Conservation (phyloP, 2,329 filamentous ascomycete genomes). For the Fusarium continuum region DNA sequence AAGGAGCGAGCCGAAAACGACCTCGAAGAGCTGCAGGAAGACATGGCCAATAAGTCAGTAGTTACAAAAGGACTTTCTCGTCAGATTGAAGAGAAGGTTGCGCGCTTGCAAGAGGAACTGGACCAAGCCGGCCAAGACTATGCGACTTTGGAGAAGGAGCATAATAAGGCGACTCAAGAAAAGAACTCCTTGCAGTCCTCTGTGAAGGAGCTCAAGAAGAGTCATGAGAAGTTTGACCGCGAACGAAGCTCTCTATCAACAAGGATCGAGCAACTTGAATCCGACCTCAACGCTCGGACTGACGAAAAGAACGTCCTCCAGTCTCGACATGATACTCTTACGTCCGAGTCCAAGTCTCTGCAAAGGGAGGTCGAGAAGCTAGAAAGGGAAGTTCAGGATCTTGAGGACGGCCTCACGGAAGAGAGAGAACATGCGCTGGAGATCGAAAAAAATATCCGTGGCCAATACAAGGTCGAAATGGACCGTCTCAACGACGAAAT, state of each 20-base stretch:
- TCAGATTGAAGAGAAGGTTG: slow-evolving; percentile 76
- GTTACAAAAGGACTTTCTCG: slow-evolving; percentile 77
- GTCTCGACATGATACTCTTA: slow-evolving; percentile 72
- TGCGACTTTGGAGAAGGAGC: slow-evolving; percentile 61
- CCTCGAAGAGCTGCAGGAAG: slow-evolving; percentile 74
- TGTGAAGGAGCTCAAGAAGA: slow-evolving; percentile 53
- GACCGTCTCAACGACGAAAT: slow-evolving; percentile 67
- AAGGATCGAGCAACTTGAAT: slow-evolving; percentile 64
- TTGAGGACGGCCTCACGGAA: slow-evolving; percentile 59
- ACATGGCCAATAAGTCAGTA: slow-evolving; percentile 81
- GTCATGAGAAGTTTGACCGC: slow-evolving; percentile 45
- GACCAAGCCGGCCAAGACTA: slow-evolving; percentile 61
- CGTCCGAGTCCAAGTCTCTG: slow-evolving; percentile 71
- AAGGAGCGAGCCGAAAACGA: slow-evolving; percentile 67
- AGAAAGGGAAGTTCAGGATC: slow-evolving; percentile 56
- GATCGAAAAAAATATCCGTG: slow-evolving; percentile 66
- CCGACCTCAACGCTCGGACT: slow-evolving; percentile 65
- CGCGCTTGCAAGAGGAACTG: slow-evolving; percentile 73
- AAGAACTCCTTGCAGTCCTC: slow-evolving; percentile 56
- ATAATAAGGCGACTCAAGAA: slow-evolving; percentile 57
- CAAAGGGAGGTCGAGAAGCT: slow-evolving; percentile 69
- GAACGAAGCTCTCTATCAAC: slow-evolving; percentile 52
- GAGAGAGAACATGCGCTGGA: slow-evolving; percentile 67
- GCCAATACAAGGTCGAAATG: slow-evolving; percentile 57
- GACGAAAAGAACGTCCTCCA: slow-evolving; percentile 77